Evolutionary conservation across 164 flowering plant species (phyloP).

Genomic region (Protea cynaroides): DNA sequence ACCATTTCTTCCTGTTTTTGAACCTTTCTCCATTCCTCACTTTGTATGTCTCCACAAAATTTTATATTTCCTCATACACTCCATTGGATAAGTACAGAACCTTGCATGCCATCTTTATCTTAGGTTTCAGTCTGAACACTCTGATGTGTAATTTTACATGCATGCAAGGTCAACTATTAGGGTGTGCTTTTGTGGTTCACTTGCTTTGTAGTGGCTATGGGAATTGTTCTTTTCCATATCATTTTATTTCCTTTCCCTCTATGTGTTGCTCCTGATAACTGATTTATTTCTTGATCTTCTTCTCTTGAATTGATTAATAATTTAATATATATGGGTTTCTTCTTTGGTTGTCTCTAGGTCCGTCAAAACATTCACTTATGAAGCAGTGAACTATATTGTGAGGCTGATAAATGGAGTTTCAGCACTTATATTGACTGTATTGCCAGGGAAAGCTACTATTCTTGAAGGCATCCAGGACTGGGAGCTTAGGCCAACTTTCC

Average conservation of each 20-base stretch:
- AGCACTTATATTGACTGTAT: constrained; percentile 64
- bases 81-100: too few species aligned
- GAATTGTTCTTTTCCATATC: neutral
- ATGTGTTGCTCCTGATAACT: neutral
- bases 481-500: constrained; percentile 93
- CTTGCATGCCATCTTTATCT: too few species aligned
- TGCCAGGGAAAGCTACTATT: constrained; percentile 80
- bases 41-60: too few species aligned
- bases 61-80: too few species aligned
- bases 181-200: too few species aligned
- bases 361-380: constrained; percentile 87
- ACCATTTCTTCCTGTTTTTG: too few species aligned
- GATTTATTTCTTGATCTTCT: neutral
- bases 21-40: too few species aligned
- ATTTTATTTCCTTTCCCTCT: neutral
- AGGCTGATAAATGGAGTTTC: constrained; percentile 91
- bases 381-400: constrained; percentile 74
- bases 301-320: neutral
- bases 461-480: constrained; percentile 96
- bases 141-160: too few species aligned
- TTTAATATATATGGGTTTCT: neutral
- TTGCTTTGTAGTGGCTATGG: neutral
- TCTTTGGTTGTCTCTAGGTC: constrained; percentile 50
- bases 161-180: too few species aligned
- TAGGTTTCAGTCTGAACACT: too few species aligned